A percentile compares a stretch with the other conserved stretches of the same genome.
Evolutionary conservation across 1,284 basidiomycete species (phyloP).

Genomic region (Ustilago curta): DNA sequence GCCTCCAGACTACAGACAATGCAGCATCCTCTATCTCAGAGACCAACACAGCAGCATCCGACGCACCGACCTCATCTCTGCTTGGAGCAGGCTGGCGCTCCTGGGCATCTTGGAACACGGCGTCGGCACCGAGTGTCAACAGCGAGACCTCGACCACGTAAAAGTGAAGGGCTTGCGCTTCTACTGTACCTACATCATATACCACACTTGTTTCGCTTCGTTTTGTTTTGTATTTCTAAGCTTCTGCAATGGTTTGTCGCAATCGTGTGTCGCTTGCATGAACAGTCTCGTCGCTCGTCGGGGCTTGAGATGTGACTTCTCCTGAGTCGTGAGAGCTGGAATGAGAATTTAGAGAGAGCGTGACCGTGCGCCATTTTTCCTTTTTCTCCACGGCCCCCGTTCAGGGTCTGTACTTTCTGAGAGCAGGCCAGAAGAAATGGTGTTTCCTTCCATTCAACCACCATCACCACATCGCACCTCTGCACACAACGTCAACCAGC

Average conservation of each 20-base stretch:
- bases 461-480: background rate
- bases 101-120: conserved; percentile 37
- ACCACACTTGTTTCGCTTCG: background rate
- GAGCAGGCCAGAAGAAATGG: too few species aligned
- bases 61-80: conserved; percentile 12
- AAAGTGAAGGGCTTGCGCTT: conserved; percentile 3
- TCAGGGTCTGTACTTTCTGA: conserved; percentile 2
- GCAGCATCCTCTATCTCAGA: background rate
- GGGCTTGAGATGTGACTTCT: too few species aligned
- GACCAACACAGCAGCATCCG: background rate
- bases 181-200: too few species aligned
- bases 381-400: too few species aligned
- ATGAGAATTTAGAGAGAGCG: too few species aligned
- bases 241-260: background rate
- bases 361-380: too few species aligned
- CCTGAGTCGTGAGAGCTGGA: too few species aligned
- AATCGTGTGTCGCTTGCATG: too few species aligned
- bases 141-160: conserved; percentile 8
- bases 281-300: too few species aligned
- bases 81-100: conserved; percentile 34
- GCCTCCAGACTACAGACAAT: background rate
- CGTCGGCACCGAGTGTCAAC: background rate
- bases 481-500: background rate
- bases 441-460: background rate
- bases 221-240: conserved; percentile 28